These are phyloP conservation scores for Sarocladium oryzae DNA, from an alignment of 2,329 filamentous ascomycete genomes.

Conservation along the genomic window DNA sequence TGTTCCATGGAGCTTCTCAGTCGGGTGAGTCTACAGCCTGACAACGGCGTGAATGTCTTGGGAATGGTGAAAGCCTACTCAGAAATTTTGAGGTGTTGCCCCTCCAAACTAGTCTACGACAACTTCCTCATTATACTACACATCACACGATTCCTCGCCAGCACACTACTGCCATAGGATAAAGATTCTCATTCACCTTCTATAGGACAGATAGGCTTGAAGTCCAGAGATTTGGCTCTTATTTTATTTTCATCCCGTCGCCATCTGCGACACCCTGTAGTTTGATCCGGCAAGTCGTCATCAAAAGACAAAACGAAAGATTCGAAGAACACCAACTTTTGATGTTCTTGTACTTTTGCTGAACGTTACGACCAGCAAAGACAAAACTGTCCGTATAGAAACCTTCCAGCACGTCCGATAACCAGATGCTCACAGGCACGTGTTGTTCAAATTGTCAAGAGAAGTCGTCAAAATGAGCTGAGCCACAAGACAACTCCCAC, in stretches of 20 bases:
- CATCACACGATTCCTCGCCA: not conserved
- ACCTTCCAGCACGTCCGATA: slow-evolving; percentile 32
- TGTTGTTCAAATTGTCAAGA: slow-evolving; percentile 22
- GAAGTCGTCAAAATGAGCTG: slow-evolving; percentile 23
- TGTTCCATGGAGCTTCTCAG: no score
- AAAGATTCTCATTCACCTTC: slow-evolving; percentile 22
- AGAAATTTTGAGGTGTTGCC: not conserved
- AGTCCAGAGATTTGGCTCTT: slow-evolving; percentile 1
- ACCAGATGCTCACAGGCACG: slow-evolving; percentile 31
- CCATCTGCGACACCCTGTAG: not conserved
- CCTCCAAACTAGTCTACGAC: no score
- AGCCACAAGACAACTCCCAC: slow-evolving; percentile 8
- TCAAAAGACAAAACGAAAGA: slow-evolving; percentile 25
- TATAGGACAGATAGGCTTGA: slow-evolving; percentile 26
- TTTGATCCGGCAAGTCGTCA: slow-evolving; percentile 5
- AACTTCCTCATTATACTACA: not conserved
- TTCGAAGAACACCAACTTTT: slow-evolving; percentile 25
- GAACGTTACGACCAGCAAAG: slow-evolving; percentile 32
- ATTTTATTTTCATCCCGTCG: slow-evolving; percentile 7
- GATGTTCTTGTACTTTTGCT: slow-evolving; percentile 21
- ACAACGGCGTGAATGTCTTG: no score
- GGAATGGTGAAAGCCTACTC: no score
- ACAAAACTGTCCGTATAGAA: slow-evolving; percentile 39
- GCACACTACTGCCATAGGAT: not conserved
- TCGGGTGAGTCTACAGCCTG: no score